Percentiles rank a stretch among this genome's conserved stretches.
Conservation (phyloP, 2,329 filamentous ascomycete genomes). For the Bertia moriformis region DNA sequence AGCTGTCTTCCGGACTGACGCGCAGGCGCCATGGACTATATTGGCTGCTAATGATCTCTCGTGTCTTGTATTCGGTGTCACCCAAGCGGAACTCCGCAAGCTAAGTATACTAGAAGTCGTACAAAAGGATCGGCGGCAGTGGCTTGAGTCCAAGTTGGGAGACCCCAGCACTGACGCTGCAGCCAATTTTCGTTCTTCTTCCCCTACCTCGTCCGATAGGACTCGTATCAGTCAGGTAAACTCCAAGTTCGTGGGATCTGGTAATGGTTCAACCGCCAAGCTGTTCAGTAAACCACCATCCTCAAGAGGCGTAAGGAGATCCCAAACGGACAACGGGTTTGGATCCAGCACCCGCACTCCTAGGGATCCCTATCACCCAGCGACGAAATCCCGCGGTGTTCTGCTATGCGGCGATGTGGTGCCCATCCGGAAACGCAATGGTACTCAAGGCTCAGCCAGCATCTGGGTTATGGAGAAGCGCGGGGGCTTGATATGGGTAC, state of each 20-base stretch:
- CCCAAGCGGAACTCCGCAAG: conserved; percentile 84
- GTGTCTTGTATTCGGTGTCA: conserved; percentile 96
- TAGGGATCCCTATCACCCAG: conserved; percentile 45
- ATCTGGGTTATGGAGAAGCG: conserved; percentile 98
- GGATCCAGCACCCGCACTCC: conserved; percentile 40
- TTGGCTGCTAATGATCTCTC: conserved; percentile 90
- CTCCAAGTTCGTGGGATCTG: conserved; percentile 50
- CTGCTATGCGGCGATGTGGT: conserved; percentile 94
- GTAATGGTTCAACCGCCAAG: conserved; percentile 68
- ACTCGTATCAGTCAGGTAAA: conserved; percentile 6
- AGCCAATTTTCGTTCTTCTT: conserved; percentile 13
- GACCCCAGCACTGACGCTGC: conserved; percentile 27
- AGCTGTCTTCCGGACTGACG: conserved; percentile 94
- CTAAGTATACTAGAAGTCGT: conserved; percentile 93
- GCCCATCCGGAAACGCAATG: conserved; percentile 90
- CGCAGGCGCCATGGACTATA: conserved; percentile 84
- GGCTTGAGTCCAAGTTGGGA: conserved; percentile 75
- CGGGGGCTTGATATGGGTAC: conserved; percentile 85
- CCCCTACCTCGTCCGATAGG: conserved; percentile 4
- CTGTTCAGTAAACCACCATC: conserved; percentile 70
- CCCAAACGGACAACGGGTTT: conserved; percentile 46
- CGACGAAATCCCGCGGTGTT: conserved; percentile 57
- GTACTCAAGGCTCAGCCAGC: conserved; percentile 78
- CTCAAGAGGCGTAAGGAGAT: conserved; percentile 25
- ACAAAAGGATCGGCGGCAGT: conserved; percentile 71